A percentile compares a stretch with the other conserved stretches of the same genome.
These are phyloP conservation scores for Chlamydomonas sp. DNA, from an alignment of 139 green algal species.

Conservation along the genomic window DNA sequence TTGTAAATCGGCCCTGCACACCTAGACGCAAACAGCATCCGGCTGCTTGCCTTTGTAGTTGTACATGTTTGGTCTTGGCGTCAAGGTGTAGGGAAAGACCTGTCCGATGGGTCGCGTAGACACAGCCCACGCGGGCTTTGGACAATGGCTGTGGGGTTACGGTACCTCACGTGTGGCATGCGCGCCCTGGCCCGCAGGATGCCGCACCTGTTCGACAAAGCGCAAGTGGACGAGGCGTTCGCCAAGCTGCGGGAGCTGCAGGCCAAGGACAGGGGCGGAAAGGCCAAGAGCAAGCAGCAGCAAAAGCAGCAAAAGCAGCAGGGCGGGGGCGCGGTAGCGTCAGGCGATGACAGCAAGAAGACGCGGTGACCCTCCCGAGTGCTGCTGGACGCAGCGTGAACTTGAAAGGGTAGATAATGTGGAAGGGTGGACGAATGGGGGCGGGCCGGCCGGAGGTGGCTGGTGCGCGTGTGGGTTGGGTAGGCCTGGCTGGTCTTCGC, in stretches of 20 bases:
- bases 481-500: too few relatives aligned
- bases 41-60: background rate
- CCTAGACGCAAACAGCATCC: background rate
- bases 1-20: background rate
- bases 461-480: too few relatives aligned
- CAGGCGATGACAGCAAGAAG: constrained; percentile 3
- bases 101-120: too few relatives aligned
- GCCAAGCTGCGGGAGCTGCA: constrained; percentile 7
- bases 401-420: background rate
- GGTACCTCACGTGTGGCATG: background rate
- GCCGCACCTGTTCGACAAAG: constrained; percentile 30
- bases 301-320: background rate
- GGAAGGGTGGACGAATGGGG: background rate
- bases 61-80: too few relatives aligned
- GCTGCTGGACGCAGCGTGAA: background rate
- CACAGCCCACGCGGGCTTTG: background rate
- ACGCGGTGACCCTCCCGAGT: background rate
- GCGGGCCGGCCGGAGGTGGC: too few relatives aligned
- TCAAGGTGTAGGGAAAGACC: too few relatives aligned
- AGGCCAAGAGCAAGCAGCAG: background rate
- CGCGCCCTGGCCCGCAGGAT: constrained; percentile 1
- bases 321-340: background rate
- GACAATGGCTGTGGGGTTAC: background rate
- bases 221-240: constrained; percentile 19
- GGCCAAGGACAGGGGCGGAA: background rate